Evolutionary conservation across 2,329 filamentous ascomycete genomes (phyloP).

Genomic region (Acephala macrosclerotiorum): DNA sequence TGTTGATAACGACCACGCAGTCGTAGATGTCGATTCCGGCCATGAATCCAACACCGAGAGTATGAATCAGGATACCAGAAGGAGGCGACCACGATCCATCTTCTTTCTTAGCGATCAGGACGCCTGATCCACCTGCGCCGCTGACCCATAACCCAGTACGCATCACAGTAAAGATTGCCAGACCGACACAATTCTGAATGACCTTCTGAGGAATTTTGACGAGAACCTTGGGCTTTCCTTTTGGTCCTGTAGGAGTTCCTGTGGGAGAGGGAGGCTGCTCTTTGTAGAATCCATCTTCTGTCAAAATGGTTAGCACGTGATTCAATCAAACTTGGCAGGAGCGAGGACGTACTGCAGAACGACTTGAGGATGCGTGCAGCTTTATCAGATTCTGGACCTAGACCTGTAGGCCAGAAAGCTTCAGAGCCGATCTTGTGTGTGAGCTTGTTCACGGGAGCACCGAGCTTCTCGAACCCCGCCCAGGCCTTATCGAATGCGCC

Average conservation of each 20-base stretch:
- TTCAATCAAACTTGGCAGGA: not conserved
- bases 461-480: conserved; percentile 70
- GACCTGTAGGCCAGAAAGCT: conserved; percentile 82
- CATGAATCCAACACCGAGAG: conserved; percentile 85
- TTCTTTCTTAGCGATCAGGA: conserved; percentile 81
- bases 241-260: conserved; percentile 44
- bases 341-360: conserved; percentile 75
- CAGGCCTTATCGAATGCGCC: conserved; percentile 79
- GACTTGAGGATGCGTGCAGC: conserved; percentile 86
- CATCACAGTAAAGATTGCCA: conserved; percentile 96
- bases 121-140: conserved; percentile 87
- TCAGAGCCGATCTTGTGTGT: conserved; percentile 84
- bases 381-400: conserved; percentile 91
- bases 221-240: conserved; percentile 63
- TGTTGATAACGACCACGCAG: conserved; percentile 92
- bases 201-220: conserved; percentile 89
- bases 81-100: conserved; percentile 93
- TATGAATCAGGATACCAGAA: conserved; percentile 89
- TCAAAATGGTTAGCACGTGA: conserved; percentile 21
- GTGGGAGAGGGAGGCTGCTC: conserved; percentile 45
- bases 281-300: conserved; percentile 73
- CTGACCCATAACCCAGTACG: conserved; percentile 90
- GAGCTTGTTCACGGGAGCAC: conserved; percentile 79
- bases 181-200: conserved; percentile 86
- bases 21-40: conserved; percentile 95